Percentiles rank a stretch among this genome's conserved stretches.
These are phyloP conservation scores for Schwanniomyces vanrijiae DNA, from an alignment of 805 yeast genomes.

Conservation along the genomic window DNA sequence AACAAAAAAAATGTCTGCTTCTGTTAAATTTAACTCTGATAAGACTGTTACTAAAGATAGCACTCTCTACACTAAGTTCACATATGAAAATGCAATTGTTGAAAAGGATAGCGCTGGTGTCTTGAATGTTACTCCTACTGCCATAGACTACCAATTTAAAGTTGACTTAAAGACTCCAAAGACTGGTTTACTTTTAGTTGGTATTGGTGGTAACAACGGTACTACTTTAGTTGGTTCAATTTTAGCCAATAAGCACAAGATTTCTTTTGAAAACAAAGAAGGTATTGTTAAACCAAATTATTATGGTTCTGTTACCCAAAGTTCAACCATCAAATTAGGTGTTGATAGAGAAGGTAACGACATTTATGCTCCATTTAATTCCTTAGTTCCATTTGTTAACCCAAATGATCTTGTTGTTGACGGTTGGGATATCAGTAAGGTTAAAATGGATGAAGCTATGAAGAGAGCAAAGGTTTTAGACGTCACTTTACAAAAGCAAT, in stretches of 20 bases:
- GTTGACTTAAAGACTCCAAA: conserved; percentile 80
- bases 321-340: conserved; percentile 88
- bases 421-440: conserved; percentile 91
- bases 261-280: conserved; percentile 78
- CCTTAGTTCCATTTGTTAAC: conserved; percentile 80
- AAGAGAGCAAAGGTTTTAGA: conserved; percentile 85
- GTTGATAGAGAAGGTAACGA: conserved; percentile 79
- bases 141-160: conserved; percentile 79
- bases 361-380: conserved; percentile 89
- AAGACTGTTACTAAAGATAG: conserved; percentile 51
- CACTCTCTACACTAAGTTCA: conserved; percentile 59
- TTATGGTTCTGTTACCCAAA: conserved; percentile 92
- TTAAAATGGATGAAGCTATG: conserved; percentile 74
- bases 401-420: conserved; percentile 89
- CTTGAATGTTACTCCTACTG: conserved; percentile 66
- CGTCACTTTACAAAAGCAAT: conserved; percentile 75
- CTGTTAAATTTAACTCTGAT: conserved; percentile 55
- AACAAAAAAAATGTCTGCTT: conserved; percentile 23
- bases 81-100: conserved; percentile 76
- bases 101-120: conserved; percentile 51
- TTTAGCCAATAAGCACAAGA: conserved; percentile 78
- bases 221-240: conserved; percentile 84
- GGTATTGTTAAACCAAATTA: conserved; percentile 77
- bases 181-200: conserved; percentile 87
- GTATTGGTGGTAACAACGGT: conserved; percentile 97